Percentiles rank a stretch among this genome's conserved stretches.
These are phyloP conservation scores for Sphagnum contortum DNA, from an alignment of 225 moss, liverwort and hornwort genomes.

Conservation along the genomic window DNA sequence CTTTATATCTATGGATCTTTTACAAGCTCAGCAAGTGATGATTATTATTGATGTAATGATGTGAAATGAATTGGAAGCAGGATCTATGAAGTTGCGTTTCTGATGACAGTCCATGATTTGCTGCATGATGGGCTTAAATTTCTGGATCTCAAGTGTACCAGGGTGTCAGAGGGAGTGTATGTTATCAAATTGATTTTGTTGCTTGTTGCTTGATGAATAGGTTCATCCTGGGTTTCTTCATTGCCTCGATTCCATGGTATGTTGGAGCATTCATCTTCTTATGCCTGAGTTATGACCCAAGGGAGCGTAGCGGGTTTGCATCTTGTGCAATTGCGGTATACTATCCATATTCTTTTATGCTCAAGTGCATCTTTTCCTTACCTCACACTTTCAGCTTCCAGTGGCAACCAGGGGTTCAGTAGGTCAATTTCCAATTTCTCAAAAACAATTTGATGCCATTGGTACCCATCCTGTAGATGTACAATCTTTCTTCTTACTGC, in stretches of 20 bases:
- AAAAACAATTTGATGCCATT: no score
- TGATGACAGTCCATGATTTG: neutral
- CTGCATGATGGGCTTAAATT: neutral
- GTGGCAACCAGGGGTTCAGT: no score
- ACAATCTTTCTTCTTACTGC: no score
- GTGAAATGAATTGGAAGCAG: no score
- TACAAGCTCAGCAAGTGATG: no score
- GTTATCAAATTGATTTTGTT: neutral
- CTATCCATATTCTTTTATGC: neutral
- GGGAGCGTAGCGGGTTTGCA: slow-evolving; percentile 64
- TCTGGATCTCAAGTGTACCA: neutral
- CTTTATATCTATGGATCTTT: neutral
- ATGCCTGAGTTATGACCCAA: slow-evolving; percentile 61
- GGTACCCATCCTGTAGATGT: no score
- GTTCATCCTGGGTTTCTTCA: slow-evolving; percentile 74
- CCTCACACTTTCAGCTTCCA: no score
- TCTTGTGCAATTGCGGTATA: slow-evolving; percentile 69
- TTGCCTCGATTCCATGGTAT: slow-evolving; percentile 80
- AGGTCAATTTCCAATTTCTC: no score
- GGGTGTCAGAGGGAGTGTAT: no score
- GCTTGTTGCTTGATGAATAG: slow-evolving; percentile 10
- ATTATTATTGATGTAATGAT: no score
- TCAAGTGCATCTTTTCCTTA: no score
- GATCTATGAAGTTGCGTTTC: no score
- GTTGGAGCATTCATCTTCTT: slow-evolving; percentile 73